A percentile compares a stretch with the other conserved stretches of the same genome.
phyloP scores from a whole-genome alignment of 2,329 filamentous ascomycete genomes.

The Cladorrhinum sp. region DNA sequence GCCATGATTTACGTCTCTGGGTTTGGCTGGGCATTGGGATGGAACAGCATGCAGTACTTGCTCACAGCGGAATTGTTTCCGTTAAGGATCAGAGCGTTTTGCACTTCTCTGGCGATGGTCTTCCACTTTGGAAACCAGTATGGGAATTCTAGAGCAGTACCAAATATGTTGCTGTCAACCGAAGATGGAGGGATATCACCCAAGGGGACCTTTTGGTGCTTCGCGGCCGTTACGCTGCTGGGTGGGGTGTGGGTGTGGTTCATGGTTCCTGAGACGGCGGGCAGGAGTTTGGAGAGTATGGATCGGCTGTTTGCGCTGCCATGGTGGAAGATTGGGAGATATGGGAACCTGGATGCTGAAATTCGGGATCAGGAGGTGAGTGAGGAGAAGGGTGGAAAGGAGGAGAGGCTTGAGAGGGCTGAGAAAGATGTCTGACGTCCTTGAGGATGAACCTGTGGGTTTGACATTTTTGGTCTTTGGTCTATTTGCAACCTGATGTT shows the following conservation, averaged over 20 bases:
- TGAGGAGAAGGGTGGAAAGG: background rate
- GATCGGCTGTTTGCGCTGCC: slow-evolving; percentile 68
- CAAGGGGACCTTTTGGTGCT: slow-evolving; percentile 75
- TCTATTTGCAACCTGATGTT: too few relatives aligned
- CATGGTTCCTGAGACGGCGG: slow-evolving; percentile 69
- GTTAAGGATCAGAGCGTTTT: slow-evolving; percentile 67
- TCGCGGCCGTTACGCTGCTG: slow-evolving; percentile 63
- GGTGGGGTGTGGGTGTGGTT: slow-evolving; percentile 70
- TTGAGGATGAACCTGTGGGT: background rate
- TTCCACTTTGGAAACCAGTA: slow-evolving; percentile 79
- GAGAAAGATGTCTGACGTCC: background rate
- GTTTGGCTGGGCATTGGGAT: slow-evolving; percentile 67
- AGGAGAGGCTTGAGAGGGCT: background rate
- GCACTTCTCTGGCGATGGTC: slow-evolving; percentile 71
- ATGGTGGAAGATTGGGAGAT: slow-evolving; percentile 69
- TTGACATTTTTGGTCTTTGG: background rate
- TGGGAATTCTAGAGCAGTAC: slow-evolving; percentile 71
- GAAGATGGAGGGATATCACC: slow-evolving; percentile 48
- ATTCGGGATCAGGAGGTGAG: slow-evolving; percentile 37
- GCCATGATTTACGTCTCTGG: slow-evolving; percentile 71
- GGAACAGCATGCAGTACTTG: slow-evolving; percentile 77
- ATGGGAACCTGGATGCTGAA: slow-evolving; percentile 53
- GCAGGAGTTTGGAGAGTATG: slow-evolving; percentile 65
- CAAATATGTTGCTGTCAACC: slow-evolving; percentile 63
- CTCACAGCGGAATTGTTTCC: slow-evolving; percentile 77